Conservation (phyloP, 768 basidiomycete genomes). For the Tylopilus sp. region DNA sequence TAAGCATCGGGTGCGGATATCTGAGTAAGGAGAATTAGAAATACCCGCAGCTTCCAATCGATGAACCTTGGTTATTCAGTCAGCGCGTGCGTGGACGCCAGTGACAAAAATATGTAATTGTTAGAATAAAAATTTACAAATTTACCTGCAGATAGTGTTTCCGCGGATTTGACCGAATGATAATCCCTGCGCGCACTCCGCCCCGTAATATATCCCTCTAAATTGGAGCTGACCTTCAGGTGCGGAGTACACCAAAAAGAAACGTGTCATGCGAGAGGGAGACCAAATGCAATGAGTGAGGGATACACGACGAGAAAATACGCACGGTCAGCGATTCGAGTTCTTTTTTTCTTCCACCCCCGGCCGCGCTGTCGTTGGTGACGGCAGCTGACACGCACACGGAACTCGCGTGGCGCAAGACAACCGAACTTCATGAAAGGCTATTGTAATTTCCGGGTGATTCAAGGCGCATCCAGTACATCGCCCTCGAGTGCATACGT, state of each 20-base stretch:
- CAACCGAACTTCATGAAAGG: constrained; percentile 20
- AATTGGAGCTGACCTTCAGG: constrained; percentile 5
- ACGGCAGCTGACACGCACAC: constrained; percentile 9
- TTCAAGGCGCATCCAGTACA: constrained; percentile 3
- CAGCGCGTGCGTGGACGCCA: neutral
- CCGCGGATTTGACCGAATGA: constrained; percentile 21
- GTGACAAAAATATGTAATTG: constrained; percentile 2
- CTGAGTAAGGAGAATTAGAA: neutral
- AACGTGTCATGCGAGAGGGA: constrained; percentile 1
- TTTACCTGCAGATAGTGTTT: constrained; percentile 14
- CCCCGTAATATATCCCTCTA: constrained; percentile 7
- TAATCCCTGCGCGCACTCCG: constrained; percentile 5
- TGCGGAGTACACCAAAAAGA: neutral
- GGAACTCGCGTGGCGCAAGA: constrained; percentile 18
- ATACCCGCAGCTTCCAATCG: constrained; percentile 8
- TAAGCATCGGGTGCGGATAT: neutral
- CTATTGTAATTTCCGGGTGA: constrained; percentile 21
- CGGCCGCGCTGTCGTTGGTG: constrained; percentile 4
- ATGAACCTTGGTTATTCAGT: constrained; percentile 4
- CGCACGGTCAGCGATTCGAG: constrained; percentile 11
- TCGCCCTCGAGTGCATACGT: constrained; percentile 11
- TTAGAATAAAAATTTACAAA: neutral
- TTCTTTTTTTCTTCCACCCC: neutral
- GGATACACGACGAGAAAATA: neutral
- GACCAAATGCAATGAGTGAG: neutral